phyloP scores from a whole-genome alignment of 1,284 basidiomycete genomes.

The Cryptococcus sp. region DNA sequence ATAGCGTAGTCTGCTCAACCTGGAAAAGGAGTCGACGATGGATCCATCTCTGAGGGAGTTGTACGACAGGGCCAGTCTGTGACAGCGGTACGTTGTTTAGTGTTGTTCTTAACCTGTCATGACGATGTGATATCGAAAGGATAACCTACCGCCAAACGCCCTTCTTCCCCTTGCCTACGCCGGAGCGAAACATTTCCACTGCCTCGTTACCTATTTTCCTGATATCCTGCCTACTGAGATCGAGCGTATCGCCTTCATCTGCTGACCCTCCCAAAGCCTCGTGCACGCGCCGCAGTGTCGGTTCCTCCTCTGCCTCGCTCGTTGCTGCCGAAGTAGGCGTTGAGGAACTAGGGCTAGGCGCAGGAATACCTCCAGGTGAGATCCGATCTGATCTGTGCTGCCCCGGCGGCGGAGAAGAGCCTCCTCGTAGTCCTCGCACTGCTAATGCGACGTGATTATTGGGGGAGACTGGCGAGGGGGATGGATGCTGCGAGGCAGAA shows the following conservation, averaged over 20 bases:
- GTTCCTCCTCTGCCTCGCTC: not conserved
- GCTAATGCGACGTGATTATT: constrained; percentile 15
- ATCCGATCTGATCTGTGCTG: not conserved
- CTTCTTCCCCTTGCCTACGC: constrained; percentile 60
- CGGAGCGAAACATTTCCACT: constrained; percentile 65
- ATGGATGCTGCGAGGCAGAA: not conserved
- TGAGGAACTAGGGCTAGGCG: too few species aligned
- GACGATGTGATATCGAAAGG: too few species aligned
- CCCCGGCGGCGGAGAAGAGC: not conserved
- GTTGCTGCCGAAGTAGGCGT: not conserved
- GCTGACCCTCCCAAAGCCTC: constrained; percentile 55
- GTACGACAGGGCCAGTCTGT: constrained; percentile 80
- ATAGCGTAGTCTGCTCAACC: constrained; percentile 78
- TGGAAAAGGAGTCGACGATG: constrained; percentile 76
- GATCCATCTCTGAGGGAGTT: constrained; percentile 70
- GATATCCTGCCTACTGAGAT: constrained; percentile 74
- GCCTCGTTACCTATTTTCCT: constrained; percentile 72
- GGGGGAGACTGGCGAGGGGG: not conserved
- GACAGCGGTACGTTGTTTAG: not conserved
- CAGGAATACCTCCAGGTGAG: not conserved
- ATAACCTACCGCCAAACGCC: constrained; percentile 67
- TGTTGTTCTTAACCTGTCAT: too few species aligned
- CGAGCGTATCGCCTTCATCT: constrained; percentile 77
- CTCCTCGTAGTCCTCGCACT: constrained; percentile 15
- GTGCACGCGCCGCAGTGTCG: constrained; percentile 1